A percentile compares a stretch with the other conserved stretches of the same genome.
These are phyloP conservation scores for Podospora anserina DNA, from an alignment of 495 filamentous ascomycete genomes.

Conservation along the genomic window DNA sequence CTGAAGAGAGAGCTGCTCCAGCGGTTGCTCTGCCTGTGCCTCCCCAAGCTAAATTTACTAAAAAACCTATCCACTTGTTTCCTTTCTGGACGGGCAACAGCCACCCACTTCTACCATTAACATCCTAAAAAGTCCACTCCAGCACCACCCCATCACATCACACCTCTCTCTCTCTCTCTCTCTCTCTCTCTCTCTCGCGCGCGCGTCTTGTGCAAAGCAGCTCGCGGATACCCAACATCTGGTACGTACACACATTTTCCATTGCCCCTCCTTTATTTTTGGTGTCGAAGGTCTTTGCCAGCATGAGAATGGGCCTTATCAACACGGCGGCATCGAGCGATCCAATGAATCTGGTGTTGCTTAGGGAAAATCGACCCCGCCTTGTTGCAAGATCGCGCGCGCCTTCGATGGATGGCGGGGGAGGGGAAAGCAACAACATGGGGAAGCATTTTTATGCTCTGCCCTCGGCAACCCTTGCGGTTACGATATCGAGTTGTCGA, in stretches of 20 bases:
- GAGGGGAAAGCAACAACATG: neutral
- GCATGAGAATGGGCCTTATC: neutral
- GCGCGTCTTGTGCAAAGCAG: neutral
- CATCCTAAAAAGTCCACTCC: neutral
- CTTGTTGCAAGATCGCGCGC: neutral
- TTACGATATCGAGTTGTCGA: neutral
- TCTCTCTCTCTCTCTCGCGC: too few relatives aligned
- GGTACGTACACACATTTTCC: neutral
- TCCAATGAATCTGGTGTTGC: neutral
- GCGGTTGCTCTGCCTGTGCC: neutral
- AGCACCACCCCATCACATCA: neutral
- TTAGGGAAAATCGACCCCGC: neutral
- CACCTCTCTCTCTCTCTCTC: neutral
- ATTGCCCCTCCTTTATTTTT: neutral
- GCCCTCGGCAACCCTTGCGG: neutral
- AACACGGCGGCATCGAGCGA: neutral
- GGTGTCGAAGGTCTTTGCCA: neutral
- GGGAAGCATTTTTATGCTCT: neutral
- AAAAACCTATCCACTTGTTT: neutral
- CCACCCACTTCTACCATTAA: neutral
- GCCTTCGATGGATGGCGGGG: neutral
- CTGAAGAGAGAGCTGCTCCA: neutral
- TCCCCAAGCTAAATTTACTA: neutral
- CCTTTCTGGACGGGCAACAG: neutral
- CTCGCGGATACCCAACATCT: neutral